Conservation (phyloP, 768 basidiomycete species). For the Candolleomyces efflorescens region DNA sequence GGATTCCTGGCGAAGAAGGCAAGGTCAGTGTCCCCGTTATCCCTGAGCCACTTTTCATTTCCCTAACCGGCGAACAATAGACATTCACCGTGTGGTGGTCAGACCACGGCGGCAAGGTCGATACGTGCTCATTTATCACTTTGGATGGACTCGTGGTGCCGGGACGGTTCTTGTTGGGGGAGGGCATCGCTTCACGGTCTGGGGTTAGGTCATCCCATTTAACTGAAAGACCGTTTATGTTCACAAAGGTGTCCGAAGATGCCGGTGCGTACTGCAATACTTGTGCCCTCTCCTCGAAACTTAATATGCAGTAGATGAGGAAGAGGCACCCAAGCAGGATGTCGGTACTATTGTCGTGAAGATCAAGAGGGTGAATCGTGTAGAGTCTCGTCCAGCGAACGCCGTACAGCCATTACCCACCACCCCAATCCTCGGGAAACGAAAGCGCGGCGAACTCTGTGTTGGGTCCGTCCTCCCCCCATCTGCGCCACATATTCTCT, state of each 20-base stretch:
- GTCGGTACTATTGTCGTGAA: constrained; percentile 51
- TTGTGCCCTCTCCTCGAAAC: not conserved
- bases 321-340: constrained; percentile 28
- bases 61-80: constrained; percentile 24
- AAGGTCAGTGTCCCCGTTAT: constrained; percentile 33
- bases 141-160: constrained; percentile 62
- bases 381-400: constrained; percentile 38
- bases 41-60: too few relatives aligned
- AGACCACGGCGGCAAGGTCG: constrained; percentile 49
- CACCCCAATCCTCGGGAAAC: constrained; percentile 25
- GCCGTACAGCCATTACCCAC: constrained; percentile 34
- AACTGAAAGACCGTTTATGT: constrained; percentile 59
- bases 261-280: constrained; percentile 23
- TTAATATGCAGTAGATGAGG: constrained; percentile 10
- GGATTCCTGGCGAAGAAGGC: constrained; percentile 61
- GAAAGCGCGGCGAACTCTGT: constrained; percentile 38
- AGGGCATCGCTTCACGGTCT: constrained; percentile 48
- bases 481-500: not conserved
- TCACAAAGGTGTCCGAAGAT: constrained; percentile 37
- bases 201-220: constrained; percentile 47
- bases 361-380: constrained; percentile 39
- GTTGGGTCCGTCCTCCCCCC: constrained; percentile 36
- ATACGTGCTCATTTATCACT: constrained; percentile 58
- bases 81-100: constrained; percentile 61
- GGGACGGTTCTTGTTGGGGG: constrained; percentile 57